Evolutionary conservation across 1,139 yeast genomes (phyloP).

Genomic region (Blastobotrys capitulatus): DNA sequence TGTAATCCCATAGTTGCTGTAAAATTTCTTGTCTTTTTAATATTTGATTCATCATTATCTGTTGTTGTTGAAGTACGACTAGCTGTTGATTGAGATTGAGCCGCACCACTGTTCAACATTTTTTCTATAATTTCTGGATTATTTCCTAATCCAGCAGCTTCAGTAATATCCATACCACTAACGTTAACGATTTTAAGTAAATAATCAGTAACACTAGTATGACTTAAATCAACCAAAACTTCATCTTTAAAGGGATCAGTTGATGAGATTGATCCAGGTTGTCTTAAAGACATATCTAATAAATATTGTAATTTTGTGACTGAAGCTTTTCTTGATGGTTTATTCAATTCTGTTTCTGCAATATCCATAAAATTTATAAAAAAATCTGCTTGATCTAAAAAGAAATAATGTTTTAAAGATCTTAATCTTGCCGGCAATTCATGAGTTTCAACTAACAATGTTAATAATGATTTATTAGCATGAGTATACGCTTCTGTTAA

Average conservation of each 20-base stretch:
- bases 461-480: constrained; percentile 61
- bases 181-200: constrained; percentile 61
- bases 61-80: constrained; percentile 9
- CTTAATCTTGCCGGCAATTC: constrained; percentile 39
- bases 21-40: constrained; percentile 12
- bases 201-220: constrained; percentile 44
- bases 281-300: constrained; percentile 37
- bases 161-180: constrained; percentile 52
- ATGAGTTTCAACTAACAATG: constrained; percentile 58
- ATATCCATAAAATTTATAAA: constrained; percentile 42
- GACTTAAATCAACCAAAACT: constrained; percentile 29
- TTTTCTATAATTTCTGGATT: constrained; percentile 13
- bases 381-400: constrained; percentile 49
- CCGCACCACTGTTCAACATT: constrained; percentile 12
- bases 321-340: constrained; percentile 36
- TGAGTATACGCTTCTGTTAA: constrained; percentile 59
- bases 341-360: constrained; percentile 39
- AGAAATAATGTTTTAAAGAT: constrained; percentile 49
- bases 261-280: constrained; percentile 38
- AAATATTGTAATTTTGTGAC: constrained; percentile 38
- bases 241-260: constrained; percentile 38
- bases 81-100: background rate
- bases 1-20: constrained; percentile 54
- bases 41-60: constrained; percentile 6
- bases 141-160: constrained; percentile 14